These are phyloP conservation scores for Parascedosporium putredinis DNA, from an alignment of 2,329 filamentous ascomycete species.

Conservation along the genomic window DNA sequence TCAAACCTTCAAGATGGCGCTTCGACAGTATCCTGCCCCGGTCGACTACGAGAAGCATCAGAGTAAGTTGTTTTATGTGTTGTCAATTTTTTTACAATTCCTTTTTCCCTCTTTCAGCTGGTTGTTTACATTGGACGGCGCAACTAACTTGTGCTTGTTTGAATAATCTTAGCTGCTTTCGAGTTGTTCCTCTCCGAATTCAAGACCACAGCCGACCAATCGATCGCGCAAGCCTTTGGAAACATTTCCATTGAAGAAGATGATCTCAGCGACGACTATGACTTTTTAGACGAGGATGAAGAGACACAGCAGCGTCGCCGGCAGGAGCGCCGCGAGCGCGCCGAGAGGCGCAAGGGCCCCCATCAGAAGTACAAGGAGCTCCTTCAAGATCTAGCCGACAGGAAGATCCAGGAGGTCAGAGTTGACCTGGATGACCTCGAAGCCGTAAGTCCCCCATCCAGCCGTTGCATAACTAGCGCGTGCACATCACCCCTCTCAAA, in stretches of 20 bases:
- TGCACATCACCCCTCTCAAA: too few species aligned
- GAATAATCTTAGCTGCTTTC: constrained; percentile 73
- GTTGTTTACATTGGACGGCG: constrained; percentile 8
- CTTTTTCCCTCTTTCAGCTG: too few species aligned
- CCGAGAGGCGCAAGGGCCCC: constrained; percentile 39
- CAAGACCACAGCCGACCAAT: constrained; percentile 64
- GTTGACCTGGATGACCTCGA: constrained; percentile 86
- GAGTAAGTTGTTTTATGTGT: constrained; percentile 42
- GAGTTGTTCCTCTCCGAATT: constrained; percentile 80
- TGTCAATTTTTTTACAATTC: too few species aligned
- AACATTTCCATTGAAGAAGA: constrained; percentile 81
- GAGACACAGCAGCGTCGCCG: constrained; percentile 41
- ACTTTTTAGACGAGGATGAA: constrained; percentile 80
- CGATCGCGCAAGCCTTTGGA: constrained; percentile 71
- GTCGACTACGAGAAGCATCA: constrained; percentile 87
- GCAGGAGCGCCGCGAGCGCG: constrained; percentile 36
- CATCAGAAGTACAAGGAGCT: constrained; percentile 83
- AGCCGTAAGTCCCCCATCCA: constrained; percentile 42
- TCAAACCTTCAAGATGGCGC: constrained; percentile 55
- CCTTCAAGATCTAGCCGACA: constrained; percentile 78
- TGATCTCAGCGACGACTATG: constrained; percentile 79
- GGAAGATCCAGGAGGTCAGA: constrained; percentile 63
- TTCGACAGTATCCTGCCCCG: constrained; percentile 48
- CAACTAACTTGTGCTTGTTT: constrained; percentile 21
- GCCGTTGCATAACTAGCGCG: too few species aligned